Percentiles rank a stretch among this genome's conserved stretches.
Evolutionary conservation across 2,329 filamentous ascomycete genomes (phyloP).

Genomic region (Catunica adiposa): DNA sequence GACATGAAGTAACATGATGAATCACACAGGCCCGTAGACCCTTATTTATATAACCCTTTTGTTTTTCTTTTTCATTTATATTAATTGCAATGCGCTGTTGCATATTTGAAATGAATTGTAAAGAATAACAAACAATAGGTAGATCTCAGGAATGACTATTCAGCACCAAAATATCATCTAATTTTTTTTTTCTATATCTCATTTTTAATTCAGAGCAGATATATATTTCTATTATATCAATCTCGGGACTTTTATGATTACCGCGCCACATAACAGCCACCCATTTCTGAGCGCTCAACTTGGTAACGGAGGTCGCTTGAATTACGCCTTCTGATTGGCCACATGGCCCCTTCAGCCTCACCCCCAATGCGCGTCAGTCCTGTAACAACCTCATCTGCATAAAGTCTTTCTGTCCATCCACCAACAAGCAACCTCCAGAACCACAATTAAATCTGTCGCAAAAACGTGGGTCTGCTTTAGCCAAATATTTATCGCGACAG

Average conservation of each 20-base stretch:
- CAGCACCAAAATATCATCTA: no score
- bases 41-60: not conserved
- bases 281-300: no score
- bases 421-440: not conserved
- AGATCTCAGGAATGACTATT: no score
- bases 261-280: no score
- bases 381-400: not conserved
- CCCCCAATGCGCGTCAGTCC: not conserved
- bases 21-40: not conserved
- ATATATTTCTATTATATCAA: not conserved
- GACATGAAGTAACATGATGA: not conserved
- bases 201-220: no score
- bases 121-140: no score
- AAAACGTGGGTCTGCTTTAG: not conserved
- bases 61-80: not conserved
- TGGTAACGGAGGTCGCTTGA: no score
- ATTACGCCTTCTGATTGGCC: not conserved
- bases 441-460: not conserved
- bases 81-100: no score
- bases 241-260: not conserved
- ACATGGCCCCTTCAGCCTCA: conserved; percentile 2
- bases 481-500: not conserved
- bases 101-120: no score
- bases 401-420: not conserved
- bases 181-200: no score